Conservation (phyloP, 768 basidiomycete species). For the Rhodotorula sphaerocarpa region DNA sequence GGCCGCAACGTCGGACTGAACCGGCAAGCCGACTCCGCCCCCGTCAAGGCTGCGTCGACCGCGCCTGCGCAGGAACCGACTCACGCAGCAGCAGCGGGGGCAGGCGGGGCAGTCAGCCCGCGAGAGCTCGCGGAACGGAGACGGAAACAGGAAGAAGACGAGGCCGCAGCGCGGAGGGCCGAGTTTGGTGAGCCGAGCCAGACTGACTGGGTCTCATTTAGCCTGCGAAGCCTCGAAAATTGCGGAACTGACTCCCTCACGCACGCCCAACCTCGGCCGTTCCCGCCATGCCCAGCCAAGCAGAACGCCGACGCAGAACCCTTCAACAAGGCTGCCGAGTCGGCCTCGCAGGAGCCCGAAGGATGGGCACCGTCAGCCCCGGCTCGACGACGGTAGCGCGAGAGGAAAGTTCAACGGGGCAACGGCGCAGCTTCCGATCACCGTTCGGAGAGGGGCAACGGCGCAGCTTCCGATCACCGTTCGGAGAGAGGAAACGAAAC, state of each 20-base stretch:
- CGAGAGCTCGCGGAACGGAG: slow-evolving; percentile 2
- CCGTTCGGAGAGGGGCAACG: too few species aligned
- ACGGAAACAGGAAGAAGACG: slow-evolving; percentile 7
- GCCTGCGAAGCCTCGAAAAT: too few species aligned
- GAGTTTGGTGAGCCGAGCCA: slow-evolving; percentile 22
- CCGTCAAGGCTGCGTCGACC: too few species aligned
- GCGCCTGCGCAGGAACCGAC: background rate
- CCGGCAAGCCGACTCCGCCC: background rate
- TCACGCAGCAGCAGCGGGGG: background rate
- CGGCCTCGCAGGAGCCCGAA: slow-evolving; percentile 3
- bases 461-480: too few species aligned
- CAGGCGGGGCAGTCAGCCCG: background rate
- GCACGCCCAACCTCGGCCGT: too few species aligned
- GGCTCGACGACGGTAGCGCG: background rate
- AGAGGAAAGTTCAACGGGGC: too few species aligned
- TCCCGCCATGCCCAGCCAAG: background rate
- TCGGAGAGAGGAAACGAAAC: too few species aligned
- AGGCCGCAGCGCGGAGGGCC: slow-evolving; percentile 14
- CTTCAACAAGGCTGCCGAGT: slow-evolving; percentile 6
- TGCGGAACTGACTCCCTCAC: too few species aligned
- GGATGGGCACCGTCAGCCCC: slow-evolving; percentile 2
- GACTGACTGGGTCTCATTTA: too few species aligned
- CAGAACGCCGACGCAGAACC: slow-evolving; percentile 3
- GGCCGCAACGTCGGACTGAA: slow-evolving; percentile 9
- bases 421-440: too few species aligned